Evolutionary conservation across 768 basidiomycete species (phyloP).

Genomic region (Lyophyllum decastes): DNA sequence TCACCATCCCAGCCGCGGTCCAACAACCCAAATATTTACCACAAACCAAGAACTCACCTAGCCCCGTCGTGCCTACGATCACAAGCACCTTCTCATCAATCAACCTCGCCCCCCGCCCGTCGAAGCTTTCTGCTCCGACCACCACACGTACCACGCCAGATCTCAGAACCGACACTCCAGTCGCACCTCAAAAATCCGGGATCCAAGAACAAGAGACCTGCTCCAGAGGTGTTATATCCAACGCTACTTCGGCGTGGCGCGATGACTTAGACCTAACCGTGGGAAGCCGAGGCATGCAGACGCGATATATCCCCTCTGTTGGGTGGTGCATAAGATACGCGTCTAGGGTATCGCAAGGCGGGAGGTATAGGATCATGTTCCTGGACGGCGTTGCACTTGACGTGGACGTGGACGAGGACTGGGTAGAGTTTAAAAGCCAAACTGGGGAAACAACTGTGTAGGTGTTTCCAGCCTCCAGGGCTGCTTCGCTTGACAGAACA

Average conservation of each 20-base stretch:
- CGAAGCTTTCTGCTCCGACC: constrained; percentile 7
- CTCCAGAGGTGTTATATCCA: neutral
- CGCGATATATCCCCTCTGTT: constrained; percentile 38
- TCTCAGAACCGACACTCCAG: neutral
- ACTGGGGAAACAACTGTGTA: constrained; percentile 30
- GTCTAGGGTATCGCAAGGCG: constrained; percentile 39
- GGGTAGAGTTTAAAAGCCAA: constrained; percentile 32
- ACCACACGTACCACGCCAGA: neutral
- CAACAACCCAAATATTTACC: neutral
- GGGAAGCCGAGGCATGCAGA: constrained; percentile 23
- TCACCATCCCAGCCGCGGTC: neutral
- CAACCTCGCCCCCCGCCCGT: constrained; percentile 11
- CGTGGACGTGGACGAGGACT: constrained; percentile 45
- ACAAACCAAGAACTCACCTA: neutral
- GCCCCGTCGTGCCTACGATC: neutral
- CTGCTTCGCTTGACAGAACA: neutral
- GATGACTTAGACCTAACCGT: constrained; percentile 13
- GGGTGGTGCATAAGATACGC: constrained; percentile 46
- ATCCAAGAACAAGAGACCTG: neutral
- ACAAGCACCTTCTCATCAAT: constrained; percentile 13
- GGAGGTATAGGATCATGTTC: constrained; percentile 45
- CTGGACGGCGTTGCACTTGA: constrained; percentile 40
- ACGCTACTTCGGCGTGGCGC: constrained; percentile 15
- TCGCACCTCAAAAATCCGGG: neutral
- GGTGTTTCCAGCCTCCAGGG: constrained; percentile 8